Evolutionary conservation across 2,329 filamentous ascomycete species (phyloP), one percentile per base, ranked within the genome.

Genomic region (Kalmusia sp.): DNA sequence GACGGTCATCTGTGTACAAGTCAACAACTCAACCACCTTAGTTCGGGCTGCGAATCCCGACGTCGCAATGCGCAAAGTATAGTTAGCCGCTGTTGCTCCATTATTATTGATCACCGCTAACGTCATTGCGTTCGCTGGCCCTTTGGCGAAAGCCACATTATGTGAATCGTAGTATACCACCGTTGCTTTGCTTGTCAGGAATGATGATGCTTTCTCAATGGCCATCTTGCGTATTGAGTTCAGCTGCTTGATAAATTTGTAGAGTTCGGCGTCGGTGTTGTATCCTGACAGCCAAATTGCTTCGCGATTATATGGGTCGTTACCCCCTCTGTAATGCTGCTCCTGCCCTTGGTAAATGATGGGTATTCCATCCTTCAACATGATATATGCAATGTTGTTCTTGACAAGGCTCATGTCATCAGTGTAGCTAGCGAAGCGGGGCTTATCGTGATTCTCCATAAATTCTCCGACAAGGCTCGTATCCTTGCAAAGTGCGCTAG

Each of bases 101-200:
- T 74, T 73, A 45, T 78, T 80, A 22, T 39, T 79, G 6, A 80
- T 58, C 7, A 81, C 63, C 46, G 78, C 82, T 70, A n/a, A 82
- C 62, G 7, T 72, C 73, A 11, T 72, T 61, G 8, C 73, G 51
- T 40, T 76, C 75, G 33, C 69, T 65, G 48, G 37, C 3, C 77
- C 79, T 52, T 79, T 77, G 15, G 78, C 74, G 67, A 81, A 76
- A 3, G 74, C 79, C 8, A 82, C 59, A 6, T 75, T 77, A 35
- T 73, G 71, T 5, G 63, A 61, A 41, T 81, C 78, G 41, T 71
- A 70, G 59, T 78, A 81, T 52, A 81, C 72, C 8, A 76, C 68
- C 17, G 70, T 68, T 44, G 74, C 75, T 59, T 76, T 71, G 52
- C 74, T 76, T 1, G 67, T 74, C 7, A 78, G 59, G 55, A 80